Percentiles rank a stretch among this genome's conserved stretches.
phyloP scores from a whole-genome alignment of 768 basidiomycete species.

The Boletus reticuloceps region DNA sequence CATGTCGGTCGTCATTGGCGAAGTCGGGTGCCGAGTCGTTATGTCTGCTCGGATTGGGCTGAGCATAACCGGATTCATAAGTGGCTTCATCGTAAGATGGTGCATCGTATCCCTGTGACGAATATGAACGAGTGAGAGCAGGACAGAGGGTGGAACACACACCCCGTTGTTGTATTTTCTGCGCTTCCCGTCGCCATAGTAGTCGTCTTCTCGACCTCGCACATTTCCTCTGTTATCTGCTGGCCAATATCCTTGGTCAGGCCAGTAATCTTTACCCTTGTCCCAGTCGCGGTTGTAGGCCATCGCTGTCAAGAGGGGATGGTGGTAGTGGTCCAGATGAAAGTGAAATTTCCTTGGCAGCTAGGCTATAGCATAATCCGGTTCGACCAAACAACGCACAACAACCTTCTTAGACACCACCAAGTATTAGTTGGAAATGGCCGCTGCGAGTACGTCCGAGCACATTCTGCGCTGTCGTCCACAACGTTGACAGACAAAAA shows the following conservation, averaged over 20 bases:
- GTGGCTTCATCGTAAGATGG: constrained; percentile 49
- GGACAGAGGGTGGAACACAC: constrained; percentile 15
- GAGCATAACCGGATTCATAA: constrained; percentile 34
- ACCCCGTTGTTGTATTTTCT: constrained; percentile 80
- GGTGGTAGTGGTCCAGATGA: constrained; percentile 18
- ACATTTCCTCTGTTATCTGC: constrained; percentile 37
- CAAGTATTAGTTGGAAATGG: constrained; percentile 40
- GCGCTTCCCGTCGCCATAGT: constrained; percentile 68
- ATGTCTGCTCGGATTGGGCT: constrained; percentile 29
- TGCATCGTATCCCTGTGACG: constrained; percentile 49
- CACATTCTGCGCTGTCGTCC: not conserved
- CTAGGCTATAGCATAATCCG: not conserved
- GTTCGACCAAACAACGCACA: constrained; percentile 30
- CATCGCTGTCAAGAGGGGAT: constrained; percentile 39
- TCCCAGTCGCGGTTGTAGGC: constrained; percentile 87
- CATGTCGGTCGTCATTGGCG: constrained; percentile 48
- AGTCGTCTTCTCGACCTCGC: constrained; percentile 67
- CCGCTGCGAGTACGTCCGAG: constrained; percentile 56
- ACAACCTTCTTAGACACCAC: constrained; percentile 27
- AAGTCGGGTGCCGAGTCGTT: constrained; percentile 42
- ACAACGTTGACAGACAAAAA: constrained; percentile 13
- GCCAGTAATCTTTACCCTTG: constrained; percentile 66
- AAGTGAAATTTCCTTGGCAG: constrained; percentile 14
- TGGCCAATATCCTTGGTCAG: constrained; percentile 44
- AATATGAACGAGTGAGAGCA: constrained; percentile 5